These are phyloP conservation scores for Rhizophagus prolifer DNA, from an alignment of 192 early-diverging fungal genomes.

Conservation along the genomic window DNA sequence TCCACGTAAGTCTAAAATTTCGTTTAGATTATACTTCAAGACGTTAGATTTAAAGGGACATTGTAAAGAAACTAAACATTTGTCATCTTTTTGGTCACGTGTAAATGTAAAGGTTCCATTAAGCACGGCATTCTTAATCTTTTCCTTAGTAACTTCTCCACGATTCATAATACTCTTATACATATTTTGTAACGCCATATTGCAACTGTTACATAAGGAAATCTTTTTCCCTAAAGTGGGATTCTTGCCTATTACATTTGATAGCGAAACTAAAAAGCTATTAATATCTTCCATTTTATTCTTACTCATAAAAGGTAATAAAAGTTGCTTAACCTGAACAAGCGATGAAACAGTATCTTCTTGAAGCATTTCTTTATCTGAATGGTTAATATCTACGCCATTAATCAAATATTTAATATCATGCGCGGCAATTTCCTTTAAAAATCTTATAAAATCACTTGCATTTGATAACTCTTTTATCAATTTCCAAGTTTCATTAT, in stretches of 20 bases:
- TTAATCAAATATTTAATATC: constrained; percentile 32
- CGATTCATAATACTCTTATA: constrained; percentile 5
- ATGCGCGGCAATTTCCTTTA: constrained; percentile 2
- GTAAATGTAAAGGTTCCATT: constrained; percentile 22
- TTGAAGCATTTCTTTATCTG: neutral
- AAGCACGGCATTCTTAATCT: constrained; percentile 21
- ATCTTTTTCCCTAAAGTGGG: constrained; percentile 8
- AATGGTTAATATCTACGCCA: constrained; percentile 20
- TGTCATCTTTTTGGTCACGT: constrained; percentile 12
- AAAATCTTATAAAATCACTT: neutral
- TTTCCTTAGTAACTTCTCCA: constrained; percentile 13
- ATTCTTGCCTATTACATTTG: neutral
- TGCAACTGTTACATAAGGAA: constrained; percentile 18
- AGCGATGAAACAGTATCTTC: constrained; percentile 24
- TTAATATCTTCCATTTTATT: neutral
- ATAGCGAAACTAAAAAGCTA: neutral
- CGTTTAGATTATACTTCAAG: neutral
- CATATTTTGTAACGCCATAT: constrained; percentile 21
- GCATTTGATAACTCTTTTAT: neutral
- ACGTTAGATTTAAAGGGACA: neutral
- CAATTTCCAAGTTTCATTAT: neutral
- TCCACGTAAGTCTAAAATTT: too few species aligned
- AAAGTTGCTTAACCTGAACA: constrained; percentile 29
- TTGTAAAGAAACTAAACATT: constrained; percentile 17
- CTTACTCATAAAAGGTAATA: constrained; percentile 9